phyloP scores from a whole-genome alignment of 75 land plant species.

The Pinus taeda region DNA sequence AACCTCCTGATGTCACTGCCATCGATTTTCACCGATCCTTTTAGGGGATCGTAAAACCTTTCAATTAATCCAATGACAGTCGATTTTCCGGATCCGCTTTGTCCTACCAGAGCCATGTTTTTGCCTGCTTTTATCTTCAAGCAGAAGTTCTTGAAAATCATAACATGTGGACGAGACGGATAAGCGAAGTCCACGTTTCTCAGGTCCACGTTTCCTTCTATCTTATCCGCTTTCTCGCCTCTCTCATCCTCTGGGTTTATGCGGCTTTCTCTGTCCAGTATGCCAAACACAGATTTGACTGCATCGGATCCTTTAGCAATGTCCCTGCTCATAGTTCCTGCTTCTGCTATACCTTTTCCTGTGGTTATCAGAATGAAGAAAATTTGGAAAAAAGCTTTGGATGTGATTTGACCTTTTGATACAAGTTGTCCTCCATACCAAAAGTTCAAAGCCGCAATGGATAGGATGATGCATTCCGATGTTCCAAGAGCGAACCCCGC shows the following conservation, averaged over 20 bases:
- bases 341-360: conserved; percentile 77
- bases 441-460: conserved; percentile 61
- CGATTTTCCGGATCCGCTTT: no score
- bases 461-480: conserved; percentile 38
- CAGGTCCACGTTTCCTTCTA: no score
- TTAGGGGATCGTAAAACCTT: no score
- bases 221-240: no score
- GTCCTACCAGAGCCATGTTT: no score
- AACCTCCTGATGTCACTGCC: no score
- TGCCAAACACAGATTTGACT: conserved; percentile 57
- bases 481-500: conserved; percentile 64
- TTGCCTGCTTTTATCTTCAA: no score
- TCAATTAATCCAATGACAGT: no score
- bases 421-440: conserved; percentile 82
- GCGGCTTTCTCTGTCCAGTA: conserved; percentile 49
- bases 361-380: conserved; percentile 80
- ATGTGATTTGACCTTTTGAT: conserved; percentile 28
- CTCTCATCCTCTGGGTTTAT: conserved; percentile 61
- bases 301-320: conserved; percentile 65
- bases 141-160: no score
- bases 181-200: no score
- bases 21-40: no score
- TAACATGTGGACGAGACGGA: no score
- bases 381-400: conserved; percentile 52
- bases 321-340: conserved; percentile 81